phyloP scores from a whole-genome alignment of 768 basidiomycete species.

The Leccinum variicolor region DNA sequence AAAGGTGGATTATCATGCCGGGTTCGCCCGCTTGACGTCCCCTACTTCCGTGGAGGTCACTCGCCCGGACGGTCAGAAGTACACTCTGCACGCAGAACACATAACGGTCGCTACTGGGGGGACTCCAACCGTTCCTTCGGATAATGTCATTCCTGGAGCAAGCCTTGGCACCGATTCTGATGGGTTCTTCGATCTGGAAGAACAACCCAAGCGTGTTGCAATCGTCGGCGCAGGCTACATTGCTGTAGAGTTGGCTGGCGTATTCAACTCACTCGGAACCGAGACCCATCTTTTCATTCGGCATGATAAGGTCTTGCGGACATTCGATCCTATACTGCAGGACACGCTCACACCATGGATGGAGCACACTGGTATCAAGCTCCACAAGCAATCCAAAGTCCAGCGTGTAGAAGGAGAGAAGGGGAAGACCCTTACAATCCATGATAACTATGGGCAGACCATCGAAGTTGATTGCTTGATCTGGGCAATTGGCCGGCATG shows the following conservation, averaged over 20 bases:
- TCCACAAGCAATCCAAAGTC: conserved; percentile 79
- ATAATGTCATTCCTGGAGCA: conserved; percentile 83
- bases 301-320: conserved; percentile 83
- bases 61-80: conserved; percentile 60
- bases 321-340: conserved; percentile 86
- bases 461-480: conserved; percentile 84
- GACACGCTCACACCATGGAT: conserved; percentile 87
- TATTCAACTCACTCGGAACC: conserved; percentile 85
- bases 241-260: conserved; percentile 93
- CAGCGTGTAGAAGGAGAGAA: conserved; percentile 71
- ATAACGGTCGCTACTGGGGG: conserved; percentile 89
- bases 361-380: conserved; percentile 87
- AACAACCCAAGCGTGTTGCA: conserved; percentile 90
- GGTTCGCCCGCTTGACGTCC: conserved; percentile 70
- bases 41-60: conserved; percentile 71
- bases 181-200: conserved; percentile 90
- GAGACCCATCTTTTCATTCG: conserved; percentile 94
- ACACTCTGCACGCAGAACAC: conserved; percentile 71
- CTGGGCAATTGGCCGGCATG: conserved; percentile 92
- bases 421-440: conserved; percentile 71
- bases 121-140: conserved; percentile 72
- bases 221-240: conserved; percentile 98
- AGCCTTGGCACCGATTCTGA: conserved; percentile 90
- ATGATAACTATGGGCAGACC: conserved; percentile 68
- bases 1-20: conserved; percentile 82